These are phyloP conservation scores for Dillenia turbinata DNA, from an alignment of 164 flowering plant genomes.

Conservation along the genomic window DNA sequence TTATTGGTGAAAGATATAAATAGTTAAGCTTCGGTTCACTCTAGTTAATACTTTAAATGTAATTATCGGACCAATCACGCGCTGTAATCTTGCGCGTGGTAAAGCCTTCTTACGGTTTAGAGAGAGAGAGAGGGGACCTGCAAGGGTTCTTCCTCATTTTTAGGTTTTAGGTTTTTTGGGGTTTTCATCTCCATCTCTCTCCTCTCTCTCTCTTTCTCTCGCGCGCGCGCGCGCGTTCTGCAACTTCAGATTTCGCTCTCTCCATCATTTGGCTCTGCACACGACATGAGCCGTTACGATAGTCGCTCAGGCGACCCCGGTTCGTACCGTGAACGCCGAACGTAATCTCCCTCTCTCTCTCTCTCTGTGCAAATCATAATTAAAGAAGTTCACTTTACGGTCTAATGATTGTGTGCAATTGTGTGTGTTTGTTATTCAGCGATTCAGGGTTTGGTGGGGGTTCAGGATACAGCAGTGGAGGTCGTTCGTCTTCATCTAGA, in stretches of 20 bases:
- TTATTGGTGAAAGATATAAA: no score
- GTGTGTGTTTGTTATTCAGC: conserved; percentile 24
- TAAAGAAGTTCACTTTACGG: not conserved
- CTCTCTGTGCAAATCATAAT: not conserved
- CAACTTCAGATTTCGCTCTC: not conserved
- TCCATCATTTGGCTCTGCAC: not conserved
- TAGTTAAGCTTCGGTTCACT: no score
- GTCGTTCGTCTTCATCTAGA: conserved; percentile 33
- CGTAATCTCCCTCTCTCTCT: conserved; percentile 30
- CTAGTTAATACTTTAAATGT: no score
- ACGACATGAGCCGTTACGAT: conserved; percentile 83
- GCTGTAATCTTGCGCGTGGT: no score
- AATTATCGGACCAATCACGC: no score
- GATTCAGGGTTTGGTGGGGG: conserved; percentile 65
- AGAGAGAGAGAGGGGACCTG: no score
- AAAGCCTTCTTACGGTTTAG: no score
- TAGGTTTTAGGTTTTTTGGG: no score
- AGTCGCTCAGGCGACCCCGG: conserved; percentile 81
- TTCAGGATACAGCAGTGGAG: conserved; percentile 30
- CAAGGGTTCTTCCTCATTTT: no score
- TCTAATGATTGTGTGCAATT: not conserved
- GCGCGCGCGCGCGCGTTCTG: no score
- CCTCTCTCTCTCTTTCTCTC: no score
- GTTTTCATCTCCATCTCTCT: no score
- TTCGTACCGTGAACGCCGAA: conserved; percentile 89